phyloP scores from a whole-genome alignment of 2,329 filamentous ascomycete species.

The Lachnellula arida region DNA sequence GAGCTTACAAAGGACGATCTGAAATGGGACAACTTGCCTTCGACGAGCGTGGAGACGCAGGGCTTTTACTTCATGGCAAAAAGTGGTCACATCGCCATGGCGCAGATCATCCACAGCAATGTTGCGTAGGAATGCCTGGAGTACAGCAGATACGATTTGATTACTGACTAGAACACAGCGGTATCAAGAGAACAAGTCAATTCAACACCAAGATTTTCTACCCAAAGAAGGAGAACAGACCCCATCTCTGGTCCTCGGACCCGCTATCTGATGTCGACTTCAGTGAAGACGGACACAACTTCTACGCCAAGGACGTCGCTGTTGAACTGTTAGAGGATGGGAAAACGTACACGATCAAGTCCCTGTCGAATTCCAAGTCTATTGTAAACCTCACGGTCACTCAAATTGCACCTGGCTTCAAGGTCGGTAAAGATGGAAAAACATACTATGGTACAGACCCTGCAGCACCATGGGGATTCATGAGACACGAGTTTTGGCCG shows the following conservation, averaged over 20 bases:
- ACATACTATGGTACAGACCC: constrained; percentile 84
- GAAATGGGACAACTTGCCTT: constrained; percentile 76
- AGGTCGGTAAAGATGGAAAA: constrained; percentile 78
- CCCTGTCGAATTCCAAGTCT: constrained; percentile 71
- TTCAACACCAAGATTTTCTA: constrained; percentile 94
- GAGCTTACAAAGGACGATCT: constrained; percentile 73
- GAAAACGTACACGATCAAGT: constrained; percentile 82
- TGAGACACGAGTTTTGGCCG: constrained; percentile 94
- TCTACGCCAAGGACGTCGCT: constrained; percentile 82
- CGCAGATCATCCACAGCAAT: constrained; percentile 96
- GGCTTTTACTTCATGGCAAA: constrained; percentile 87
- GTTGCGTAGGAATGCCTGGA: constrained; percentile 63
- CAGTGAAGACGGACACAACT: constrained; percentile 74
- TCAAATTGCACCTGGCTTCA: constrained; percentile 72
- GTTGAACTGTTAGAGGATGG: constrained; percentile 84
- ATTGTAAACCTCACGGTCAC: constrained; percentile 84
- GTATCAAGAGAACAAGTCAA: constrained; percentile 84
- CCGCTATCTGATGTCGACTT: constrained; percentile 76
- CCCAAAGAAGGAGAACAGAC: constrained; percentile 59
- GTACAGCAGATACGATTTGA: constrained; percentile 11
- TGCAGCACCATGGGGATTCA: constrained; percentile 80
- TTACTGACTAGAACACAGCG: constrained; percentile 48
- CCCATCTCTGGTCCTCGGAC: constrained; percentile 79
- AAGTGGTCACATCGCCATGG: constrained; percentile 69
- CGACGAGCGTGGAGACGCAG: constrained; percentile 90